A percentile compares a stretch with the other conserved stretches of the same genome.
Evolutionary conservation across 805 yeast species (phyloP).

Genomic region (Zygosaccharomyces rouxii): DNA sequence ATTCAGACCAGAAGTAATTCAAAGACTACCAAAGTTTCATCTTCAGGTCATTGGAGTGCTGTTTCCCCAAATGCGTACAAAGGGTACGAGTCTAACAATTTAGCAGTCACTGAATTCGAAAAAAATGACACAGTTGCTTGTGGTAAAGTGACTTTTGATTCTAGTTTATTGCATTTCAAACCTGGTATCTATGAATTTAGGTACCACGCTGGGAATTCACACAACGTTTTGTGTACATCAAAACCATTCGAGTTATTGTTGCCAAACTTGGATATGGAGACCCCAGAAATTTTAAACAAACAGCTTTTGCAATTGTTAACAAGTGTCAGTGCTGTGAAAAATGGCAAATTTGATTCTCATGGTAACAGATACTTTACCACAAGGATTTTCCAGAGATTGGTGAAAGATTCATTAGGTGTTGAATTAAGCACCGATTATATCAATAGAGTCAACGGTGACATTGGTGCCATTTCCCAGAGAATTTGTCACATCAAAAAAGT

Average conservation of each 20-base stretch:
- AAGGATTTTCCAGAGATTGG: conserved; percentile 27
- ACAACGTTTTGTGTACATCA: conserved; percentile 63
- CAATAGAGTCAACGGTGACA: conserved; percentile 29
- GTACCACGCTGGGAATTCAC: conserved; percentile 62
- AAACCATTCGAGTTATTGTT: conserved; percentile 59
- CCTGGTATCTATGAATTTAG: conserved; percentile 71
- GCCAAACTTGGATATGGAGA: conserved; percentile 34
- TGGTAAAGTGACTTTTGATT: conserved; percentile 50
- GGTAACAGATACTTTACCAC: conserved; percentile 26
- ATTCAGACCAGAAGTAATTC: conserved; percentile 54
- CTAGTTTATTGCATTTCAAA: conserved; percentile 52
- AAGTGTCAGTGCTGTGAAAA: conserved; percentile 22
- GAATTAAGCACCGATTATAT: conserved; percentile 36
- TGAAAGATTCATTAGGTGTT: conserved; percentile 34
- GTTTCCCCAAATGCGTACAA: conserved; percentile 37
- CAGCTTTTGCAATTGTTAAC: conserved; percentile 21
- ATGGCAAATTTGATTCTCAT: conserved; percentile 21
- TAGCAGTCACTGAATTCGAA: conserved; percentile 11
- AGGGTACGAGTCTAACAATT: conserved; percentile 16
- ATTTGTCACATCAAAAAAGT: conserved; percentile 29
- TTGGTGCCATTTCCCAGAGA: conserved; percentile 26
- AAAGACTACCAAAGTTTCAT: conserved; percentile 53
- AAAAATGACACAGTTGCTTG: conserved; percentile 21
- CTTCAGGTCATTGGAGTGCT: conserved; percentile 64
- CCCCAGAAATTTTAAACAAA: conserved; percentile 21